Base-by-base conservation (phyloP, 805 yeast species). In the Teunomyces gatunensis region DNA sequence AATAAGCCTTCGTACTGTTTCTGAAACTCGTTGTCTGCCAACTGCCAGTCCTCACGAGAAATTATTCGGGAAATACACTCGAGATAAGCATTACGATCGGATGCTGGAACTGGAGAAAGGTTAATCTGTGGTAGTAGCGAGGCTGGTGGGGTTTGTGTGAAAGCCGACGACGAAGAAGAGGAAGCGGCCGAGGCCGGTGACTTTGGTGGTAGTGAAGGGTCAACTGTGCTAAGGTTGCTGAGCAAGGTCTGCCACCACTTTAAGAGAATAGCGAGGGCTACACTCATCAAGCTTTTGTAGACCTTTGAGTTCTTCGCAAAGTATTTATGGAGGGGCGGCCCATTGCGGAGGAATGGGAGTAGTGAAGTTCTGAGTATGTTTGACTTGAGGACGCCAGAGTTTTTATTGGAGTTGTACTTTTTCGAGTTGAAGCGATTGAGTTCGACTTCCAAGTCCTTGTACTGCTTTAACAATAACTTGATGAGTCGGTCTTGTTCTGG, bases 241-340 rank as follows among this genome's bases (percentile, higher is more conserved):
- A 80, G 55, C 12, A 80, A 58, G n/a, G 74, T 65, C n/a, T 64
- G 55, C 85, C 85, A 80, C 85, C 85, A 81, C 54, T 67, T 70
- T 7, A 74, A 53, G 13, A 79, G 52, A 9, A 70, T 58, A 13
- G 71, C 56, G 4, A 64, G 47, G 5, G 64, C 54, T 3, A 73
- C 63, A 53, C 67, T 65, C 11, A 58, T 58, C 45, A 73, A 58
- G 50, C 73, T 64, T 45, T 51, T 54, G 53, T 65, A 68, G 18
- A 71, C 60, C 46, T 58, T 57, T 9, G 61, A 50, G 36, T 50
- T 45, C 10, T 30, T 39, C 10, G 56, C 46, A 29, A 67, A 60
- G 25, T 52, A 46, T 6, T 55, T 51, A 33, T 59, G 59, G 17
- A 68, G 49, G 32, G 52, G 52, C 20, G 54, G 59, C 40, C 54